Evolutionary conservation across 176 grass and related monocot species (phyloP), one percentile per base, ranked within the genome.

Genomic region (Pontederia paniculata): DNA sequence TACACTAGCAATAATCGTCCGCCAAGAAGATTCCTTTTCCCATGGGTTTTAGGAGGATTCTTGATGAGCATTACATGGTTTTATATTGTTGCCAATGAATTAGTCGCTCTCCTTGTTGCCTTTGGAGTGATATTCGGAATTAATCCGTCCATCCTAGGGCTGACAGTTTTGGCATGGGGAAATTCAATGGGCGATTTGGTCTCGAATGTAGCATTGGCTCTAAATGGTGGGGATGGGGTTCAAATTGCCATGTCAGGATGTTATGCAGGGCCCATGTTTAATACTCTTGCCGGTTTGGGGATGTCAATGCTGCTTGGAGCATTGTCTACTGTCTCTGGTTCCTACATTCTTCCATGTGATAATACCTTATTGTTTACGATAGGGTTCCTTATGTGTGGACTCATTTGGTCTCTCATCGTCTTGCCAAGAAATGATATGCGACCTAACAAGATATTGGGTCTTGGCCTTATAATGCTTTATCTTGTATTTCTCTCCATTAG

Each of bases 241-340:
- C 66, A 69, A 46, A 43, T 69, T 56, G 66, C 66, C 42, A 55
- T 55, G 42, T 69, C 66, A 54, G 66, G 66, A 69, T 69, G 66
- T 55, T 69, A 69, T 69, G 66, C 66, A 12, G 66, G 66, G 42
- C 66, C 66, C 1, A 69, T 69, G 52, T 69, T 69, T 8, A 69
- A 69, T 43, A 69, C 52, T 4, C 66, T 69, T 12, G 66, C 41
- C 23, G 66, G 66, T 45, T 43, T 69, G 14, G 66, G 66, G 20
- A 55, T 69, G 2, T 69, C 66, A 16, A 23, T 69, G 52, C 56
- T 69, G 66, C 31, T 69, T 47, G 42, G 50, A 10, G 66, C 66
- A 45, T 56, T 37, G 14, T 69, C 66, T 11, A 42, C 52, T 22
- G 56, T 51, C 15, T 52, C 66, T 28, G 66, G 10, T 23, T 46